Evolutionary conservation across 805 yeast genomes (phyloP), one percentile per base, ranked within the genome.

Genomic region (Saccharomycopsis microspora): DNA sequence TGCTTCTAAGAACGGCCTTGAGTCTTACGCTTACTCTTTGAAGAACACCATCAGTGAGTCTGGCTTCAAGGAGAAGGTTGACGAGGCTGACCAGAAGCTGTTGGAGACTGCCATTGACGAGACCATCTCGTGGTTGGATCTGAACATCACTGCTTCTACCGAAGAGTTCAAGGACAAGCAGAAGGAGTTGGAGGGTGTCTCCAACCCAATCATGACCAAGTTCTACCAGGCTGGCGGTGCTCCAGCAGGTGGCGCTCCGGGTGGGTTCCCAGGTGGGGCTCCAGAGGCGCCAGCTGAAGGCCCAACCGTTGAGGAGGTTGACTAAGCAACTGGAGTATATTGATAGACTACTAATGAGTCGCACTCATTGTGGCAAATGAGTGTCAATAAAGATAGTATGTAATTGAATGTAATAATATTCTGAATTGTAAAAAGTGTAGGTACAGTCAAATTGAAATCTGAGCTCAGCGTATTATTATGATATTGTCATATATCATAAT

Each of bases 171-270:
- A 79, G 64, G 95, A 85, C 72, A 84, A 78, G 75, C 95, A 88
- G 76, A 89, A 89, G 82, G 96, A 88, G 73, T 81, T 89, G 63
- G 97, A 90, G 76, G 83, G 78, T 60, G 76, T 82, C 70, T 95
- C 96, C 59, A 89, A 89, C 80, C 97, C 97, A 69, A 86, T 89
- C 72, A 83, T 89, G 87, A 79, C 87, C 67, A 88, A 89, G 78
- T 88, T 94, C 78, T 90, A 90, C 82, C 94, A 86, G 71, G 89
- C 82, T 58, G 95, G 89, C 67, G 95, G 87, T 68, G 82, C 81
- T 57, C 80, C 83, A 62, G 52, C 37, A 31, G 86, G 76, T 58
- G 69, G 71, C 56, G 83, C 82, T 60, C 85, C 85, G 60, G 75
- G 74, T 61, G 72, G 75, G 53, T 64, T 64, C 68, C 73, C 68